These are phyloP conservation scores for Echinochloa phyllopogon DNA, from an alignment of 176 grass and related monocot species.

Conservation along the genomic window DNA sequence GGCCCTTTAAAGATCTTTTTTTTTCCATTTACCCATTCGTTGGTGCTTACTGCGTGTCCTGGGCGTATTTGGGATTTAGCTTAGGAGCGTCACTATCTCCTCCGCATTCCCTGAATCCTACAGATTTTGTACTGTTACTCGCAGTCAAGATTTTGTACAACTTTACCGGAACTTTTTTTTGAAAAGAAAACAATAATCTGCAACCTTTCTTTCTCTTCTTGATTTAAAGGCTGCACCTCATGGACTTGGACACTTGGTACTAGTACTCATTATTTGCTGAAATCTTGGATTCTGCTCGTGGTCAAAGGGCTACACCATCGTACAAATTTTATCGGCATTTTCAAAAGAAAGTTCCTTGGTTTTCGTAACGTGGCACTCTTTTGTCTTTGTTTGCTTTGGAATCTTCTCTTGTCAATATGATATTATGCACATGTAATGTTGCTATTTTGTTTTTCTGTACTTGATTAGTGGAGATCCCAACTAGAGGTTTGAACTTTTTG, in stretches of 20 bases:
- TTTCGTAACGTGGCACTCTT: neutral
- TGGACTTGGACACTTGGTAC: neutral
- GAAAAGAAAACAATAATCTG: neutral
- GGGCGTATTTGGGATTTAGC: neutral
- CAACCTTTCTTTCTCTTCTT: neutral
- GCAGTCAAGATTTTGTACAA: neutral
- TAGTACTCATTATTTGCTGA: neutral
- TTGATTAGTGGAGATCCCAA: neutral
- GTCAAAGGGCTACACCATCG: conserved; percentile 16
- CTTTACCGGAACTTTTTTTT: neutral
- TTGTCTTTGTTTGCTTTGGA: conserved; percentile 43
- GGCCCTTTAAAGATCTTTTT: neutral
- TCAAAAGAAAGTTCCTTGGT: conserved; percentile 46
- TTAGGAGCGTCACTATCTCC: neutral
- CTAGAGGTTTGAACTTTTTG: neutral
- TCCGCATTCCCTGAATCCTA: neutral
- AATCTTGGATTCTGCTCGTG: conserved; percentile 7
- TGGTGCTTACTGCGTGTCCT: neutral
- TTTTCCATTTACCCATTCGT: neutral
- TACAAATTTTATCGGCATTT: neutral
- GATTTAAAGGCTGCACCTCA: neutral
- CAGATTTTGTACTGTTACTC: neutral
- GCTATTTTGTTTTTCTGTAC: neutral
- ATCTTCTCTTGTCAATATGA: conserved; percentile 33
- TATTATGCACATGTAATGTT: neutral